A percentile compares a stretch with the other conserved stretches of the same genome.
These are phyloP conservation scores for Fusarium burgessii DNA, from an alignment of 2,329 filamentous ascomycete genomes.

Conservation along the genomic window DNA sequence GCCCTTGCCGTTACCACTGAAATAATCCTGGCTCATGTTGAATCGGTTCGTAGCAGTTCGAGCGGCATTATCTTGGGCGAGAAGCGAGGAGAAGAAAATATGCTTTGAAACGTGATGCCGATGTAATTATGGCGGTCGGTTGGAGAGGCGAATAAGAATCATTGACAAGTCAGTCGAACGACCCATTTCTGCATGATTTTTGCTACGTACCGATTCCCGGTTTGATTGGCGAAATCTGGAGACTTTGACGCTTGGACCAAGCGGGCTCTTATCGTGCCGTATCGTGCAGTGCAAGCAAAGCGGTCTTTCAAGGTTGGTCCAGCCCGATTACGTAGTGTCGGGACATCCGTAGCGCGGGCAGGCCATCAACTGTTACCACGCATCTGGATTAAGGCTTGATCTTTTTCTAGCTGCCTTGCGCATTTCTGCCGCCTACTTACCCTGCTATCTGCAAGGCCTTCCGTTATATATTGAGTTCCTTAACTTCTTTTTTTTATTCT, in stretches of 20 bases:
- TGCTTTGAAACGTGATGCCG: constrained; percentile 38
- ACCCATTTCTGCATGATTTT: constrained; percentile 51
- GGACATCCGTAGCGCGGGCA: constrained; percentile 28
- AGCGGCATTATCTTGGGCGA: constrained; percentile 53
- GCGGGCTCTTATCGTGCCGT: constrained; percentile 47
- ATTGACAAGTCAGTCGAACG: constrained; percentile 36
- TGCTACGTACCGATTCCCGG: constrained; percentile 42
- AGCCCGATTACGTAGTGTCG: constrained; percentile 38
- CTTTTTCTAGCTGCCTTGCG: constrained; percentile 39
- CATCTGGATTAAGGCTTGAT: constrained; percentile 10
- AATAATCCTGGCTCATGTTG: constrained; percentile 72
- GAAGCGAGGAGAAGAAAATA: constrained; percentile 28
- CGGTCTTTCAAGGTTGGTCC: constrained; percentile 17
- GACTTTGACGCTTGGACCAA: constrained; percentile 28
- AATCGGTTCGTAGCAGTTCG: constrained; percentile 38
- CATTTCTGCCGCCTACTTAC: constrained; percentile 7
- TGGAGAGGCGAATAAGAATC: constrained; percentile 42
- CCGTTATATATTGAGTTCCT: not conserved
- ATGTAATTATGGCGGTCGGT: constrained; percentile 36
- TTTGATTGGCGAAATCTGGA: constrained; percentile 47
- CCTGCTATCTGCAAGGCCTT: not conserved
- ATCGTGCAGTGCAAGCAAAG: not conserved
- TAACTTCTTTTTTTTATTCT: not conserved
- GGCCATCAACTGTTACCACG: constrained; percentile 37
- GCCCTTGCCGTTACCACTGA: constrained; percentile 67